Conservation (phyloP, 352 stramenopile species). For the Globisporangium yorkense region DNA sequence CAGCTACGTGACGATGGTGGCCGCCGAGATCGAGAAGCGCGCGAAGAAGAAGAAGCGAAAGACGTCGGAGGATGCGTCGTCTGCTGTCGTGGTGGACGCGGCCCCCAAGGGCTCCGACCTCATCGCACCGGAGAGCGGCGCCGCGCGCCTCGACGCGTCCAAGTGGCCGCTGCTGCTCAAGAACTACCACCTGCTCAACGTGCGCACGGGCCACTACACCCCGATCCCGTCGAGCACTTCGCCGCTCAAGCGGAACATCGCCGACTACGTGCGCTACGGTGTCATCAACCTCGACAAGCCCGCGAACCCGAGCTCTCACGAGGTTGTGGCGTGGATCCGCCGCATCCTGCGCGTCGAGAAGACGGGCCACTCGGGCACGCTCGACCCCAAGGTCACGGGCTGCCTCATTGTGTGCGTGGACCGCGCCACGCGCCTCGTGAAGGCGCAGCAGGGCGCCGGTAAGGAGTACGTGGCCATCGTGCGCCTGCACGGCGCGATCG, state of each 20-base stretch:
- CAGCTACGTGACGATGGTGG: constrained; percentile 31
- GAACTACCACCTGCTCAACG: constrained; percentile 99
- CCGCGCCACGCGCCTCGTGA: constrained; percentile 92
- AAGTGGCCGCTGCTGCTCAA: constrained; percentile 99
- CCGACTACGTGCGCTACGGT: constrained; percentile 97
- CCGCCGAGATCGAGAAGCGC: constrained; percentile 73
- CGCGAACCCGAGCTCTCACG: constrained; percentile 98
- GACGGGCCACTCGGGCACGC: constrained; percentile 98
- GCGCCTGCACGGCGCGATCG: constrained; percentile 95
- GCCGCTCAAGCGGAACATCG: constrained; percentile 95
- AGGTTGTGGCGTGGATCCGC: constrained; percentile 99
- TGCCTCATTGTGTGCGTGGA: constrained; percentile 99
- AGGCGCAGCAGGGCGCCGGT: constrained; percentile 92
- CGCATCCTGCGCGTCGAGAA: constrained; percentile 99
- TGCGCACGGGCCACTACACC: constrained; percentile 99
- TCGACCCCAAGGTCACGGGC: constrained; percentile 99
- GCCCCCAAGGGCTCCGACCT: constrained; percentile 42
- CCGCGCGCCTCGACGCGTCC: constrained; percentile 93
- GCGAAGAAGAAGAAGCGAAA: constrained; percentile 91
- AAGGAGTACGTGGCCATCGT: constrained; percentile 99
- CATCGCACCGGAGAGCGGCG: constrained; percentile 70
- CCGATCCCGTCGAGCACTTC: constrained; percentile 96
- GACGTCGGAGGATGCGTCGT: constrained; percentile 31
- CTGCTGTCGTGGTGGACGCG: neutral
- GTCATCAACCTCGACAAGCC: constrained; percentile 99